These are phyloP conservation scores for Stagonosporopsis chrysanthemi DNA, from an alignment of 2,329 filamentous ascomycete species.

Conservation along the genomic window DNA sequence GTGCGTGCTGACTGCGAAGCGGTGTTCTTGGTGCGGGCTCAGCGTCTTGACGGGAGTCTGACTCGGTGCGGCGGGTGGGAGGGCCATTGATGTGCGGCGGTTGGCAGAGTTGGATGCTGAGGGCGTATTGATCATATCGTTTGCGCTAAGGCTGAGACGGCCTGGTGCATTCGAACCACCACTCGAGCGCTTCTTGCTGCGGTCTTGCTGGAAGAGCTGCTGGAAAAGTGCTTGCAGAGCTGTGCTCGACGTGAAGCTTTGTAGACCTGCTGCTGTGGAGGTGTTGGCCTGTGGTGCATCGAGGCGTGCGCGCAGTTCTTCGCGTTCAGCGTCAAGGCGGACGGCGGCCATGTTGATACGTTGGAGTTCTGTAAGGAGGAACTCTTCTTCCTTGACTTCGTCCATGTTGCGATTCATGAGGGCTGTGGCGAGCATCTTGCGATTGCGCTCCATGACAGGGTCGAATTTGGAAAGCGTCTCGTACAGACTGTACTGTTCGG, in stretches of 20 bases:
- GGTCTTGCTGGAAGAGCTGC: constrained; percentile 82
- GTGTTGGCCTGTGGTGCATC: constrained; percentile 75
- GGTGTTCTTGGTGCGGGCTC: constrained; percentile 74
- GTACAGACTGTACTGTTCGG: constrained; percentile 81
- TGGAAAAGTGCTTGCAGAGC: constrained; percentile 82
- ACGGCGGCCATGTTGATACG: constrained; percentile 88
- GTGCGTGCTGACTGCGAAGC: constrained; percentile 85
- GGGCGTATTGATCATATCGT: constrained; percentile 48
- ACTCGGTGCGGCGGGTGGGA: constrained; percentile 30
- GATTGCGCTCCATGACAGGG: constrained; percentile 75
- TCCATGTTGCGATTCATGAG: constrained; percentile 81
- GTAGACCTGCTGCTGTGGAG: constrained; percentile 44
- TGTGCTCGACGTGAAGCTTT: constrained; percentile 77
- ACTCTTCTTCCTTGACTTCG: constrained; percentile 91
- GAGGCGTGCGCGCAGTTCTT: constrained; percentile 84
- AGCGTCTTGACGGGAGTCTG: constrained; percentile 60
- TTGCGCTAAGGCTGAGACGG: constrained; percentile 50
- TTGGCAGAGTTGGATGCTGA: constrained; percentile 41
- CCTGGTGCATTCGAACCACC: constrained; percentile 37
- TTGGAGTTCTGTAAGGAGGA: constrained; percentile 86
- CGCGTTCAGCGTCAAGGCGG: constrained; percentile 84
- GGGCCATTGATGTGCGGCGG: constrained; percentile 46
- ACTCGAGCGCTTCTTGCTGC: constrained; percentile 80
- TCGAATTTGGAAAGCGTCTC: constrained; percentile 89
- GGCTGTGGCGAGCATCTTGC: constrained; percentile 85